These are phyloP conservation scores for Verticillium albo-atrum DNA, from an alignment of 2,329 filamentous ascomycete genomes.

Conservation along the genomic window DNA sequence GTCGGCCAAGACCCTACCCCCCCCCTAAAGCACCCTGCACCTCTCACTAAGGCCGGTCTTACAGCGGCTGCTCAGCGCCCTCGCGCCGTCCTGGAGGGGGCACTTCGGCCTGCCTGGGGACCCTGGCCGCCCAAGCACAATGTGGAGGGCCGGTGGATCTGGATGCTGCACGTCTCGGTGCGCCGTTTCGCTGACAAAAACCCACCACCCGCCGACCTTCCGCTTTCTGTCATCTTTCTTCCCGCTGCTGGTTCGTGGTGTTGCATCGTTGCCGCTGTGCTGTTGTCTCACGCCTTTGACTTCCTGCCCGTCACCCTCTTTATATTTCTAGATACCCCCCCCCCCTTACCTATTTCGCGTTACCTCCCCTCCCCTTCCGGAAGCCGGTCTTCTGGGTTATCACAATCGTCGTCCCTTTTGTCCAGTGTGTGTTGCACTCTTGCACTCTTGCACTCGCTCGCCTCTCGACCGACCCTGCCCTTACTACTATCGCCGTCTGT, in stretches of 20 bases:
- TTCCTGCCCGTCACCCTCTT: neutral
- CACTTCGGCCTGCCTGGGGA: neutral
- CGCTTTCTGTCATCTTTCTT: neutral
- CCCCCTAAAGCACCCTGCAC: neutral
- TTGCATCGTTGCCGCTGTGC: neutral
- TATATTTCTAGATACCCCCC: neutral
- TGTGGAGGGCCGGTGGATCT: neutral
- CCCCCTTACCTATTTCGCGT: neutral
- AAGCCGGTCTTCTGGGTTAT: slow-evolving; percentile 14
- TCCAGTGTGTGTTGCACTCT: neutral
- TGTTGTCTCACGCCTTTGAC: neutral
- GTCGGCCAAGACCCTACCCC: neutral
- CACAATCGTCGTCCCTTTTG: neutral
- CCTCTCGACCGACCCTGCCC: no score
- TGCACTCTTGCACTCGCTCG: neutral
- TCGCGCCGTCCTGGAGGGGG: neutral
- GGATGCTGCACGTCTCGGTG: neutral
- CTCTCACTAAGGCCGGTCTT: neutral
- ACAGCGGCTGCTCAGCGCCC: neutral
- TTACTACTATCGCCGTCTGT: no score
- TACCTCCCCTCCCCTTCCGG: neutral
- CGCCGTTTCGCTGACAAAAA: slow-evolving; percentile 2
- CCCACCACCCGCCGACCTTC: slow-evolving; percentile 2
- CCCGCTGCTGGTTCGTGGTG: neutral
- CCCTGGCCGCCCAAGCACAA: neutral